These are phyloP conservation scores for Priceomyces castillae DNA, from an alignment of 805 yeast species.

Conservation along the genomic window DNA sequence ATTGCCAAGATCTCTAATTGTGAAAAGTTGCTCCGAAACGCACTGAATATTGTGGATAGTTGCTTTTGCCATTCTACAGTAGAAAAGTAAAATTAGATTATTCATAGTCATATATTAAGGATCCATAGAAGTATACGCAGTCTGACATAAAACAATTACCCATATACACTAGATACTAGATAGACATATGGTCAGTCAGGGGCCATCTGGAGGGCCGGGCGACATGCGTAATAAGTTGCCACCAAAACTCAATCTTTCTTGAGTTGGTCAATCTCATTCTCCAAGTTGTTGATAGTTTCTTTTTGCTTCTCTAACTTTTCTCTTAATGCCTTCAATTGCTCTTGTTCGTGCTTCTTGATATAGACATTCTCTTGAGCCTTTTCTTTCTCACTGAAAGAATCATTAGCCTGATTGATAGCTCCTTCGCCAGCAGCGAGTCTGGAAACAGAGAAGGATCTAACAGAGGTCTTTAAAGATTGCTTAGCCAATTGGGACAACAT, in stretches of 20 bases:
- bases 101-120: no score
- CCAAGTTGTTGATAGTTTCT: slow-evolving; percentile 50
- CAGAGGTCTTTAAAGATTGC: slow-evolving; percentile 20
- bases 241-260: slow-evolving; percentile 27
- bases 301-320: slow-evolving; percentile 76
- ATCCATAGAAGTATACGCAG: no score
- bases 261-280: slow-evolving; percentile 48
- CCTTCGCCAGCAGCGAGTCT: slow-evolving; percentile 26
- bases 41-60: no score
- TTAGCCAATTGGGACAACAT: slow-evolving; percentile 27
- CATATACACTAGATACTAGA: no score
- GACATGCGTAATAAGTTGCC: no score
- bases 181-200: no score
- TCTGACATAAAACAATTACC: no score
- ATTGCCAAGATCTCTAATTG: no score
- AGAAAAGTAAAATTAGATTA: no score
- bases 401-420: slow-evolving; percentile 21
- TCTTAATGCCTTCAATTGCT: slow-evolving; percentile 72
- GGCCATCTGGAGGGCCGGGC: no score
- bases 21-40: no score
- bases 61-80: no score
- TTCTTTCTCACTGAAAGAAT: slow-evolving; percentile 70
- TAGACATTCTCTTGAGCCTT: slow-evolving; percentile 85
- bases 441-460: slow-evolving; percentile 31
- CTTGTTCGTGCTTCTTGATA: slow-evolving; percentile 86